Conservation (phyloP, 169 alveolate species). For the Cyclospora cayetanensis region DNA sequence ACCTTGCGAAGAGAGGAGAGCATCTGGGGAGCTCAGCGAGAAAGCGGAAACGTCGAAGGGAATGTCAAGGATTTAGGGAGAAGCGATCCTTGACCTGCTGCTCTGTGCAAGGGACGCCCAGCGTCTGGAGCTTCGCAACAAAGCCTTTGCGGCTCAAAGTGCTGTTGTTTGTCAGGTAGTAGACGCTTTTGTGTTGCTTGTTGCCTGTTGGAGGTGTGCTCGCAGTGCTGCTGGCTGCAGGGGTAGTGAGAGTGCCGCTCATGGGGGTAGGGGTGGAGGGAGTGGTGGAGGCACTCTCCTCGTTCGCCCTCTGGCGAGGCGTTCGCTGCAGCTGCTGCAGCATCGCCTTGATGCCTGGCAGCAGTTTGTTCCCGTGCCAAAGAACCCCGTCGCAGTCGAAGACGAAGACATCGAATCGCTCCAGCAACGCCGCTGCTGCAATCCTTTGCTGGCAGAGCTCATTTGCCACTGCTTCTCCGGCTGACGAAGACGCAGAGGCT, state of each 20-base stretch:
- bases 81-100: constrained; percentile 37
- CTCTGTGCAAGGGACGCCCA: constrained; percentile 69
- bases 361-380: constrained; percentile 42
- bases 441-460: background rate
- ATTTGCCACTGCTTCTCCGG: constrained; percentile 35
- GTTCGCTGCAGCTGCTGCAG: constrained; percentile 67
- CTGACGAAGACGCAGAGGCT: background rate
- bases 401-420: constrained; percentile 72
- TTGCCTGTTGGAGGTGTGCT: too few species aligned
- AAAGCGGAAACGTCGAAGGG: too few species aligned
- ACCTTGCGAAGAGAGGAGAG: too few species aligned
- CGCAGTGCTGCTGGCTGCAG: background rate
- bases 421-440: constrained; percentile 3
- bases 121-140: constrained; percentile 70
- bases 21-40: too few species aligned
- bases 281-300: too few species aligned
- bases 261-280: too few species aligned
- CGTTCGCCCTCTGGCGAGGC: background rate
- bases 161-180: constrained; percentile 77
- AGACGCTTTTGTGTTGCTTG: constrained; percentile 41
- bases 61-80: background rate
- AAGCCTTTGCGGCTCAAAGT: constrained; percentile 74
- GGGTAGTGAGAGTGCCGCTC: too few species aligned
- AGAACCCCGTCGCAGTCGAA: constrained; percentile 82
- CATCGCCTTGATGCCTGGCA: constrained; percentile 80